phyloP scores from a whole-genome alignment of 2,329 filamentous ascomycete genomes.

The Dichotomopilus funicola region DNA sequence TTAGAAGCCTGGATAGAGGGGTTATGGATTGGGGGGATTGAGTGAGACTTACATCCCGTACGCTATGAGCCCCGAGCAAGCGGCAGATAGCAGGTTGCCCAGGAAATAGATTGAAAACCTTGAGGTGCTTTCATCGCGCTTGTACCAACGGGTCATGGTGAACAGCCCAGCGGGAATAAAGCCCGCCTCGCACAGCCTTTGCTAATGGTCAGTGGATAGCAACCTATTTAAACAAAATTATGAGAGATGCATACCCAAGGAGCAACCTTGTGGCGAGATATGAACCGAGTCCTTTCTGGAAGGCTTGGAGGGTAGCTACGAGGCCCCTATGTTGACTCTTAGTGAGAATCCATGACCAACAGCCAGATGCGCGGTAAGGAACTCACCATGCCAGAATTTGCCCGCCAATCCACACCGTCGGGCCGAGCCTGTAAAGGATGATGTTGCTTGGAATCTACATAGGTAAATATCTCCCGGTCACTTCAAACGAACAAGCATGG shows the following conservation, averaged over 20 bases:
- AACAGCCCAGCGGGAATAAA: slow-evolving; percentile 43
- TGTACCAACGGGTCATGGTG: slow-evolving; percentile 44
- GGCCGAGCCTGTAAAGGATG: slow-evolving; percentile 27
- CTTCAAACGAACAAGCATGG: no score
- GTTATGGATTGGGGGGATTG: background rate
- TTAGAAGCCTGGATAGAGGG: background rate
- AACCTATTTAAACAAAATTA: background rate
- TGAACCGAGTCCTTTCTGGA: slow-evolving; percentile 31
- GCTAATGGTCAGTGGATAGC: background rate
- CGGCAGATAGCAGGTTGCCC: slow-evolving; percentile 37
- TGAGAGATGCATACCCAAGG: slow-evolving; percentile 25
- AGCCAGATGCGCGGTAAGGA: no score
- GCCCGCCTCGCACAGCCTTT: slow-evolving; percentile 32
- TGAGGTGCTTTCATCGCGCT: slow-evolving; percentile 39
- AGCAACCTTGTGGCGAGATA: slow-evolving; percentile 34
- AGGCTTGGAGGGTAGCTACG: slow-evolving; percentile 36
- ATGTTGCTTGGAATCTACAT: slow-evolving; percentile 25
- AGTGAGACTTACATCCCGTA: slow-evolving; percentile 32
- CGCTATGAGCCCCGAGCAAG: slow-evolving; percentile 35
- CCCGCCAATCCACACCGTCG: slow-evolving; percentile 32
- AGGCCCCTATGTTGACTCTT: slow-evolving; percentile 23
- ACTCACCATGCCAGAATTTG: slow-evolving; percentile 31
- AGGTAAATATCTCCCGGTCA: background rate
- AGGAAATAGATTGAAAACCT: slow-evolving; percentile 40
- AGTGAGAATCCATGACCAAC: background rate